Conservation (phyloP, 2,329 filamentous ascomycete genomes). For the Sordariomycetes sp. region DNA sequence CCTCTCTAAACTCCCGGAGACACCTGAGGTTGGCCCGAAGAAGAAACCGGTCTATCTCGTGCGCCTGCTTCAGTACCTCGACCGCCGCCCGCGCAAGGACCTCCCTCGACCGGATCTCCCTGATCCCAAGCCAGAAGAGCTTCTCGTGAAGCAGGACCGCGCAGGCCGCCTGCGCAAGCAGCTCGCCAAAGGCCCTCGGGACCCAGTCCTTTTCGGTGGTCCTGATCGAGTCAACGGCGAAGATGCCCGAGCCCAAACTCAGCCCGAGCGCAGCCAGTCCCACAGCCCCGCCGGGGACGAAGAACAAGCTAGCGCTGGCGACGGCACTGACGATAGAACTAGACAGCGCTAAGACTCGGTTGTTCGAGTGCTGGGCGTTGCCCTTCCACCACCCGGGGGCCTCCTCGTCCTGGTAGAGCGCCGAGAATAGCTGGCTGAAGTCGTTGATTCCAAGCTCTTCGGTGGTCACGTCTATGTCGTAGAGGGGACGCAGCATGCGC, state of each 20-base stretch:
- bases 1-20: too few relatives aligned
- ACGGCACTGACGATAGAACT: background rate
- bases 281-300: too few relatives aligned
- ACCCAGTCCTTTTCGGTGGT: background rate
- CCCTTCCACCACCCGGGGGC: background rate
- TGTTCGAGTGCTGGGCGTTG: background rate
- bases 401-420: background rate
- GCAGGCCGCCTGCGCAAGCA: background rate
- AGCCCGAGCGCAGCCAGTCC: background rate
- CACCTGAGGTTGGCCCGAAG: too few relatives aligned
- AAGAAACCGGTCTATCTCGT: background rate
- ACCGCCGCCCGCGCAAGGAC: background rate
- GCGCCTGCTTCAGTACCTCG: background rate
- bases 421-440: background rate
- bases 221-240: too few relatives aligned
- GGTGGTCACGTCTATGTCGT: background rate
- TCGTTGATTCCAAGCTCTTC: background rate
- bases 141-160: background rate
- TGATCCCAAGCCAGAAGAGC: background rate
- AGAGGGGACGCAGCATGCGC: background rate
- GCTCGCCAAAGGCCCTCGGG: background rate
- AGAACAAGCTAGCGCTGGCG: background rate
- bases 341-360: too few relatives aligned
- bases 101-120: background rate
- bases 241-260: background rate